These are phyloP conservation scores for Avena atlantica DNA, from an alignment of 176 grass and related monocot genomes.

Conservation along the genomic window DNA sequence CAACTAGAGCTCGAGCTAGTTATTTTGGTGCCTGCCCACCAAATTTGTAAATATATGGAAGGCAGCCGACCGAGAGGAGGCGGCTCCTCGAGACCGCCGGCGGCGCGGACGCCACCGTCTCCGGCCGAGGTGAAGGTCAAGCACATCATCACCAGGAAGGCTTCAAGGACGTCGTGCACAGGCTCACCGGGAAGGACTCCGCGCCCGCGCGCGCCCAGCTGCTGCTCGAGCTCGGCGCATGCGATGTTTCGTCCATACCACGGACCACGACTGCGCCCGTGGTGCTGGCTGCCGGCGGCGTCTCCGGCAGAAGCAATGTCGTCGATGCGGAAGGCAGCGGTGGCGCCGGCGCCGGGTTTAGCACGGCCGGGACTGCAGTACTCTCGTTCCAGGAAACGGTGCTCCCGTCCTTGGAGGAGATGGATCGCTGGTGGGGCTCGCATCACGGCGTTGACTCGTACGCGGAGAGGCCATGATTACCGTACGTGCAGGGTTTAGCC, in stretches of 20 bases:
- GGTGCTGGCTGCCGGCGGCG: not conserved
- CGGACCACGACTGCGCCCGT: not conserved
- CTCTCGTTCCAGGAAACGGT: not conserved
- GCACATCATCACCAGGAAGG: slow-evolving; percentile 50
- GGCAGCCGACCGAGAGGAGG: not conserved
- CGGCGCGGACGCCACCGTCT: not conserved
- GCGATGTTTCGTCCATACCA: not conserved
- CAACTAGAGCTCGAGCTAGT: not conserved
- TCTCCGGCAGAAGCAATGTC: not conserved
- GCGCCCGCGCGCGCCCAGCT: slow-evolving; percentile 28
- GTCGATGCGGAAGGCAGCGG: not conserved
- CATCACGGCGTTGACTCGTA: not conserved
- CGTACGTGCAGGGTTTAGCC: not conserved
- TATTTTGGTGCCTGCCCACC: too few species aligned
- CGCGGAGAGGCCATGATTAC: not conserved
- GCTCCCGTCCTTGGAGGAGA: slow-evolving; percentile 6
- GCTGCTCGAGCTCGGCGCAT: not conserved
- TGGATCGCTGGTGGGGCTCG: not conserved
- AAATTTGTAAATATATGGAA: slow-evolving; percentile 15
- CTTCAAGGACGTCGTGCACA: slow-evolving; percentile 56
- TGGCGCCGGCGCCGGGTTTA: not conserved
- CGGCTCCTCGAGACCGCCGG: not conserved
- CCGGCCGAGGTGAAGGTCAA: slow-evolving; percentile 39
- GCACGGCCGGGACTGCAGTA: not conserved
- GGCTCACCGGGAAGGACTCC: slow-evolving; percentile 60